Evolutionary conservation across 1,139 yeast genomes (phyloP), one percentile per base, ranked within the genome.

Genomic region (Williopsis jadinii): DNA sequence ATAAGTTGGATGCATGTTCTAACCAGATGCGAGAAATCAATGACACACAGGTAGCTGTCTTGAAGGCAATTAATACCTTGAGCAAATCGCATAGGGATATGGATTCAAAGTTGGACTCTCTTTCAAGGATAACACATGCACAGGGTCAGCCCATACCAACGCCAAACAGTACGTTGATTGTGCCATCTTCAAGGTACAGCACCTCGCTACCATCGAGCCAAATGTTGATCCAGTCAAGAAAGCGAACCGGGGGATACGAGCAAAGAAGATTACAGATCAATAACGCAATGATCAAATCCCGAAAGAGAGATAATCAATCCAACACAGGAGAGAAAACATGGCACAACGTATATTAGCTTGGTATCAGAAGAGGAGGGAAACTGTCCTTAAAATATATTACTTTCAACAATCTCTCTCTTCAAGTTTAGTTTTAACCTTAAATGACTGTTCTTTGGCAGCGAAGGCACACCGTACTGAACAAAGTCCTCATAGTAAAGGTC

Each of bases 401-500:
- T 14, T 9, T 35, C 40, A 3, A 15, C 38, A 15, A 45, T 47
- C 3, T 47, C 43, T 43, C 71, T 53, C 3, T 54, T 42, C 5
- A 52, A 37, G 46, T 61, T 66, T 36, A 68, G 61, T 8, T 49
- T 50, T 24, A 70, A 40, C 33, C 55, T 59, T 35, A 66, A 50
- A 41, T 62, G 58, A 11, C 47, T 48, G 0, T 51, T 52, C 27
- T 45, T 28, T 38, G 45, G 34, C 12, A 40, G 32, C n/a, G 36
- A 34, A 34, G 39, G 42, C 14, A 48, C 47, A 8, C 64, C 63
- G 2, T 56, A 48, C 5, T 57, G 49, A 0, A 56, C 50, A 40
- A 83, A 63, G 2, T 65, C 60, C 9, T 67, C 64, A 53, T 77
- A 81, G 58, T 84, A 92, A 24, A 90, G 55, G 48, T 77, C 74